A percentile compares a stretch with the other conserved stretches of the same genome.
Evolutionary conservation across 2,329 filamentous ascomycete species (phyloP).

Genomic region (Didymella segeticola): DNA sequence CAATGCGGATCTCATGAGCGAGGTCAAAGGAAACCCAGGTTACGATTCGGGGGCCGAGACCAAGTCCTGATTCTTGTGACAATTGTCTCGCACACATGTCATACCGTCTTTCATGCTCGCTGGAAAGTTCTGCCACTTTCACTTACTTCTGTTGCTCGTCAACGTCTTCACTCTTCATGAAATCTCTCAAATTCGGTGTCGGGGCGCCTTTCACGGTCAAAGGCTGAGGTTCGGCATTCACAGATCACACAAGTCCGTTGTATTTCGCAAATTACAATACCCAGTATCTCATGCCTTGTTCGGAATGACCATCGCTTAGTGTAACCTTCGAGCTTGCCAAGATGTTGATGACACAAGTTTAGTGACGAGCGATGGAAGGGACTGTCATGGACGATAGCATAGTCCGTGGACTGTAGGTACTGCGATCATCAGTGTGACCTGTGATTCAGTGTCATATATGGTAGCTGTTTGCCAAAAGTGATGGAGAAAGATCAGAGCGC

Average conservation of each 20-base stretch:
- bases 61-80: neutral
- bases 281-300: neutral
- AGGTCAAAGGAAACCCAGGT: conserved; percentile 31
- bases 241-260: neutral
- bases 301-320: no score
- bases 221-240: neutral
- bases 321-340: no score
- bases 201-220: neutral
- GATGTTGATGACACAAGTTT: no score
- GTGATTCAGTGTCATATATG: no score
- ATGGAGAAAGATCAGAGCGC: no score
- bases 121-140: neutral
- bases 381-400: no score
- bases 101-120: neutral
- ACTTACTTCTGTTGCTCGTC: neutral
- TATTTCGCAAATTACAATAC: neutral
- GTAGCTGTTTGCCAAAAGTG: no score
- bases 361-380: no score
- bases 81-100: neutral
- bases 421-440: no score
- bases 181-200: conserved; percentile 1
- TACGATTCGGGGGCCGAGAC: conserved; percentile 32
- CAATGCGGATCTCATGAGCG: conserved; percentile 33
- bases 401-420: no score
- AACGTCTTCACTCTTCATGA: neutral